Conservation (phyloP, 805 yeast species). For the Candida succiphila region DNA sequence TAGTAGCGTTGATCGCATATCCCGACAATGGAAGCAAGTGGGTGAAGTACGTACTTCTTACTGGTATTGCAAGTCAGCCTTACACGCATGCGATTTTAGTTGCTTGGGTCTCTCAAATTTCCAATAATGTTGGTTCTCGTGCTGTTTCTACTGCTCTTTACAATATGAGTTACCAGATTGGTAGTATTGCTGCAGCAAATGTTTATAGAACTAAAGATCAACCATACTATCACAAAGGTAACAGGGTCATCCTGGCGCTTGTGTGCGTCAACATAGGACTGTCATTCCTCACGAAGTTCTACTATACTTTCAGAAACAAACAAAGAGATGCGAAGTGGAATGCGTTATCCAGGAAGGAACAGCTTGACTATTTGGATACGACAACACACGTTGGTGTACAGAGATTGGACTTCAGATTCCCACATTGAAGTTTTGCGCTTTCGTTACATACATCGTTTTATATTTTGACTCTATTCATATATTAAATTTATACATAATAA, state of each 20-base stretch:
- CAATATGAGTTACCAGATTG: conserved; percentile 55
- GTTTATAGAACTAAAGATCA: conserved; percentile 47
- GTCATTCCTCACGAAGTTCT: conserved; percentile 21
- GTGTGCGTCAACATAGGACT: conserved; percentile 19
- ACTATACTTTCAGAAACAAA: conserved; percentile 32
- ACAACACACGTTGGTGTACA: conserved; percentile 47
- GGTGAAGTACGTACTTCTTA: conserved; percentile 13
- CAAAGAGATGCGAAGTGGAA: conserved; percentile 41
- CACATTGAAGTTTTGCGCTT: conserved; percentile 11
- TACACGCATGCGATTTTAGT: conserved; percentile 45
- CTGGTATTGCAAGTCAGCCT: conserved; percentile 29
- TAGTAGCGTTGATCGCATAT: conserved; percentile 16
- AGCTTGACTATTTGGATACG: conserved; percentile 30
- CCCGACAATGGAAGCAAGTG: too few species aligned
- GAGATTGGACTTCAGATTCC: conserved; percentile 37
- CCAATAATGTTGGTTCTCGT: conserved; percentile 50
- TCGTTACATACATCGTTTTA: too few species aligned
- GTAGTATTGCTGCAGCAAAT: conserved; percentile 41
- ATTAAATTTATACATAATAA: too few species aligned
- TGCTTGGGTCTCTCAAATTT: conserved; percentile 52
- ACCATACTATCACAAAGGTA: conserved; percentile 54
- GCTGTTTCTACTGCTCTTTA: conserved; percentile 57
- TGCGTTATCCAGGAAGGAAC: conserved; percentile 37
- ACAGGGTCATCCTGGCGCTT: conserved; percentile 28
- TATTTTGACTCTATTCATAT: too few species aligned